phyloP scores from a whole-genome alignment of 495 filamentous ascomycete genomes.

The Penicillium bovifimosum region DNA sequence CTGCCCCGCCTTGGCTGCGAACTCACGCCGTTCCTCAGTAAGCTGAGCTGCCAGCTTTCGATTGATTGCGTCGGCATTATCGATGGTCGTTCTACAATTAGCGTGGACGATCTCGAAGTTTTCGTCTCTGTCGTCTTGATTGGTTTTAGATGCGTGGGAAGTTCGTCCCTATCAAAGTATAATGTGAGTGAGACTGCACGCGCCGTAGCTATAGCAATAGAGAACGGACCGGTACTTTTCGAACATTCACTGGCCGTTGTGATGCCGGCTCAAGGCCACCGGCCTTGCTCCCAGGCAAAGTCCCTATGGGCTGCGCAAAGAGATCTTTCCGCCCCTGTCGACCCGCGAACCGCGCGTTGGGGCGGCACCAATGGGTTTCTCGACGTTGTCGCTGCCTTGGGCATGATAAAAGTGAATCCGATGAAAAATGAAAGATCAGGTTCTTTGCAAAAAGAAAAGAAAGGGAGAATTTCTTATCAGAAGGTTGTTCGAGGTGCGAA shows the following conservation, averaged over 20 bases:
- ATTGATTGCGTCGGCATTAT: neutral
- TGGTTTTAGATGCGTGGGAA: neutral
- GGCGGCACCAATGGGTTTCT: neutral
- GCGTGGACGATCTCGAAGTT: neutral
- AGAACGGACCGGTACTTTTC: neutral
- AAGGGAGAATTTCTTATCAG: neutral
- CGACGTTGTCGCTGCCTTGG: neutral
- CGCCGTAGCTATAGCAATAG: neutral
- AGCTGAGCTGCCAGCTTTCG: neutral
- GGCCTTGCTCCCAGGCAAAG: neutral
- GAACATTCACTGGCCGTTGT: neutral
- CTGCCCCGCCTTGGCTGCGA: neutral
- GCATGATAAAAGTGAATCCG: neutral
- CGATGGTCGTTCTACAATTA: neutral
- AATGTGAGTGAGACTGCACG: neutral
- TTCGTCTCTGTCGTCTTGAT: neutral
- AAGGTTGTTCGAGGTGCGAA: neutral
- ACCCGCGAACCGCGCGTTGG: neutral
- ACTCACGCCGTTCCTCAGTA: neutral
- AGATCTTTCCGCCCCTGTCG: neutral
- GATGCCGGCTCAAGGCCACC: neutral
- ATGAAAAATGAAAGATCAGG: neutral
- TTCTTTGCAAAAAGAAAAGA: neutral
- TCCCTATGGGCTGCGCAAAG: neutral
- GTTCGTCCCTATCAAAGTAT: neutral